Evolutionary conservation across 2,329 filamentous ascomycete species (phyloP).

Genomic region (Neobulgaria alba): DNA sequence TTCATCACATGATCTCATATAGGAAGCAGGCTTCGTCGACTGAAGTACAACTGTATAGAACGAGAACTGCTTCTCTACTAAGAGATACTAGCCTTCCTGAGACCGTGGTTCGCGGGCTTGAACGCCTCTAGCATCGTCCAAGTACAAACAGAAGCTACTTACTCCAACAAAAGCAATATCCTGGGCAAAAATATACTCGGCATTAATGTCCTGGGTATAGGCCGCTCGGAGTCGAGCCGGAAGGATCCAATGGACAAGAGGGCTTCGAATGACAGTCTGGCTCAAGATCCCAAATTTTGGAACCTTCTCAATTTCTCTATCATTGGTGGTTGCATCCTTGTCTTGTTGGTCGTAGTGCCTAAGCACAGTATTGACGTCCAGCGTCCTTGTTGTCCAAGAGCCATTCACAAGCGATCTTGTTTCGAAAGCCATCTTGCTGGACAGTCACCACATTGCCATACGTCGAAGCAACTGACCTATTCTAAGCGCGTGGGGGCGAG

Average conservation of each 20-base stretch:
- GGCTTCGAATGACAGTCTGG: constrained; percentile 68
- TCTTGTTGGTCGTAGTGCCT: constrained; percentile 28
- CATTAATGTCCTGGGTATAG: constrained; percentile 45
- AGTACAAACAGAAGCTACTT: constrained; percentile 31
- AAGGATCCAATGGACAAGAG: constrained; percentile 66
- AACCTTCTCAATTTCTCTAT: constrained; percentile 28
- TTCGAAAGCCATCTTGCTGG: constrained; percentile 26
- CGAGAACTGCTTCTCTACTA: too few relatives aligned
- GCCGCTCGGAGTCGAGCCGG: constrained; percentile 68
- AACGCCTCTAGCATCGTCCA: too few relatives aligned
- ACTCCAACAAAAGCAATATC: constrained; percentile 83
- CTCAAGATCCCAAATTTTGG: constrained; percentile 66
- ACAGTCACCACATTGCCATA: too few relatives aligned
- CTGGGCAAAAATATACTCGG: too few relatives aligned
- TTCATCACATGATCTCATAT: too few relatives aligned
- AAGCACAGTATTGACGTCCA: constrained; percentile 36
- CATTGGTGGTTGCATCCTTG: constrained; percentile 26
- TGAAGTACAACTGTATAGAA: too few relatives aligned
- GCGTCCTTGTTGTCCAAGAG: constrained; percentile 28
- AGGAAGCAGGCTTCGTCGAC: too few relatives aligned
- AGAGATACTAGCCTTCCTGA: too few relatives aligned
- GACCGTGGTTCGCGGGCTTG: too few relatives aligned
- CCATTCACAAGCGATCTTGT: constrained; percentile 27
- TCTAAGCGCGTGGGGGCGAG: too few relatives aligned
- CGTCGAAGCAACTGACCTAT: too few relatives aligned